Evolutionary conservation across 1,284 basidiomycete genomes (phyloP).

Genomic region (Fomitopsis palustris): DNA sequence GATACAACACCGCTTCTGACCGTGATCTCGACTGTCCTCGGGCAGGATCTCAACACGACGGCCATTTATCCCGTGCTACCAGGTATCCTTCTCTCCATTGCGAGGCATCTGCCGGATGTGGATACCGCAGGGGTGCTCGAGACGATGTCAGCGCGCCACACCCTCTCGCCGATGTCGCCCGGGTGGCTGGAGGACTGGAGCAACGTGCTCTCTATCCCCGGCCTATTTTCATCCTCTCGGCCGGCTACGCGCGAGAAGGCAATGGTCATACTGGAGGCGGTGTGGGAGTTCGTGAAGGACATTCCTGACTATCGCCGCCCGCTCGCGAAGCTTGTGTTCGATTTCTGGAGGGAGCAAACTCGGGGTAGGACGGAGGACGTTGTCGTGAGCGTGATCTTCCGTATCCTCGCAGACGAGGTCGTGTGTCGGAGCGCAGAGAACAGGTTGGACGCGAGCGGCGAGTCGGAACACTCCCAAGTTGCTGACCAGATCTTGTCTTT

Average conservation of each 20-base stretch:
- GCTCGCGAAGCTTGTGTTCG: slow-evolving; percentile 55
- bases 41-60: slow-evolving; percentile 50
- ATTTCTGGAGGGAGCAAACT: slow-evolving; percentile 45
- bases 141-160: slow-evolving; percentile 60
- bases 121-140: slow-evolving; percentile 58
- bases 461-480: slow-evolving; percentile 11
- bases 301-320: slow-evolving; percentile 61
- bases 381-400: slow-evolving; percentile 53
- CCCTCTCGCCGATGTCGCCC: slow-evolving; percentile 63
- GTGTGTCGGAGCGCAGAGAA: slow-evolving; percentile 46
- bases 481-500: slow-evolving; percentile 26
- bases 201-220: slow-evolving; percentile 47
- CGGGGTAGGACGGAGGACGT: slow-evolving; percentile 27
- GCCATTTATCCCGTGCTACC: slow-evolving; percentile 59
- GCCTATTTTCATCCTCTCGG: slow-evolving; percentile 41
- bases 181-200: slow-evolving; percentile 69
- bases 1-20: slow-evolving; percentile 56
- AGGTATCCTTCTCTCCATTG: slow-evolving; percentile 56
- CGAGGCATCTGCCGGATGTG: slow-evolving; percentile 57
- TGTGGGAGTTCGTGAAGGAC: slow-evolving; percentile 64
- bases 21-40: slow-evolving; percentile 54
- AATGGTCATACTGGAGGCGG: slow-evolving; percentile 50
- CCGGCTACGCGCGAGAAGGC: slow-evolving; percentile 54
- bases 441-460: slow-evolving; percentile 23
- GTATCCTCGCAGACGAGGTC: slow-evolving; percentile 59